Conservation (phyloP, 768 basidiomycete genomes). For the Suillus discolor region DNA sequence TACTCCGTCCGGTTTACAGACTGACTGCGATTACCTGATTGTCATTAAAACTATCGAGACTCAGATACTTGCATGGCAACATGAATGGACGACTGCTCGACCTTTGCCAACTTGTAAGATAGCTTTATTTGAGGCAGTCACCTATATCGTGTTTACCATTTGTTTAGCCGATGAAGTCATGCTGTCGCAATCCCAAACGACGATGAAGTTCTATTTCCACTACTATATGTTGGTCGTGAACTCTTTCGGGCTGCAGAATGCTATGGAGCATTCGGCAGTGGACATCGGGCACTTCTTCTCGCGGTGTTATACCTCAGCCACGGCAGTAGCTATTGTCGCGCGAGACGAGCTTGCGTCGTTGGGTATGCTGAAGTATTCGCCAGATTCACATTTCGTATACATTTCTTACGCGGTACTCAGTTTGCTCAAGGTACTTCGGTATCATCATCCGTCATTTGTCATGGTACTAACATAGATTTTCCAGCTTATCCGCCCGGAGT, state of each 20-base stretch:
- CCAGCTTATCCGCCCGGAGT: conserved; percentile 83
- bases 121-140: neutral
- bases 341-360: conserved; percentile 78
- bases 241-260: conserved; percentile 95
- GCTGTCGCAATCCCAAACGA: conserved; percentile 28
- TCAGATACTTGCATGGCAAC: conserved; percentile 65
- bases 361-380: conserved; percentile 80
- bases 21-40: conserved; percentile 82
- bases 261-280: conserved; percentile 74
- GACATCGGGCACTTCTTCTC: conserved; percentile 86
- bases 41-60: conserved; percentile 84
- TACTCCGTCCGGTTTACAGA: conserved; percentile 79
- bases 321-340: conserved; percentile 68
- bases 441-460: neutral
- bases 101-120: conserved; percentile 20
- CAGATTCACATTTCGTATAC: conserved; percentile 91
- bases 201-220: conserved; percentile 75
- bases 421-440: conserved; percentile 76
- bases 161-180: conserved; percentile 28
- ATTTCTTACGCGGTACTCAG: conserved; percentile 92
- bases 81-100: conserved; percentile 47
- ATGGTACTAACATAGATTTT: conserved; percentile 18
- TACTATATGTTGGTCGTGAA: conserved; percentile 89
- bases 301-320: conserved; percentile 73
- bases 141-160: conserved; percentile 5